Evolutionary conservation across 805 yeast genomes (phyloP).

Genomic region (Saccharomycopsis sp.): DNA sequence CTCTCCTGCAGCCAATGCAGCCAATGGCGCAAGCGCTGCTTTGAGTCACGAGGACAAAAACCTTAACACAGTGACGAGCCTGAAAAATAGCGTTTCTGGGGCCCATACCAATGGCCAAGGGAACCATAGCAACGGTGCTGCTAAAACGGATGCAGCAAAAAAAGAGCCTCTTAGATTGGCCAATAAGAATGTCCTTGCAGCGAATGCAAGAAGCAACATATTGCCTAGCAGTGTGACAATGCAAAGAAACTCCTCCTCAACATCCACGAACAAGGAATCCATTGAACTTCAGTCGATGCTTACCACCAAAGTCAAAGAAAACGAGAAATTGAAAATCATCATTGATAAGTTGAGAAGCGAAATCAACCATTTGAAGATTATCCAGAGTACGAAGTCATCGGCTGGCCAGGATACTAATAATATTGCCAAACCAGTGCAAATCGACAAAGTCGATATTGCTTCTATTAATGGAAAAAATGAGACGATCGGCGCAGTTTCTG

Average conservation of each 20-base stretch:
- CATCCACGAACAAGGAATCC: background rate
- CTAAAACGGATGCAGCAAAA: too few relatives aligned
- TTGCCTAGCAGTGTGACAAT: background rate
- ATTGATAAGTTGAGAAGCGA: constrained; percentile 19
- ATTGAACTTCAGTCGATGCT: constrained; percentile 11
- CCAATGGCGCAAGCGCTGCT: background rate
- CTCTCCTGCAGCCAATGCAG: too few relatives aligned
- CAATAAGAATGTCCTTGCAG: too few relatives aligned
- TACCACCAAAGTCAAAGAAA: constrained; percentile 18
- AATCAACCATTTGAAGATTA: constrained; percentile 7
- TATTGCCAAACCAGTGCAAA: background rate
- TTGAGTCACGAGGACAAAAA: background rate
- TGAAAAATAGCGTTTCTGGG: background rate
- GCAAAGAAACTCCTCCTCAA: constrained; percentile 5
- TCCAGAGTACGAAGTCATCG: background rate
- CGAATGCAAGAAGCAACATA: background rate
- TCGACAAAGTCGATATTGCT: background rate
- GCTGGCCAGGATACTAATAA: background rate
- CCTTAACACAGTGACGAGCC: background rate
- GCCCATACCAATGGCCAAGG: background rate
- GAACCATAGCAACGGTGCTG: too few relatives aligned
- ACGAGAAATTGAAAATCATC: constrained; percentile 19
- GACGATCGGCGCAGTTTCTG: background rate
- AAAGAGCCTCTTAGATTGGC: background rate
- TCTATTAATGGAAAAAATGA: background rate